Evolutionary conservation across 192 early-diverging fungal genomes (phyloP), one percentile per base, ranked within the genome.

Genomic region (Podila epigama): DNA sequence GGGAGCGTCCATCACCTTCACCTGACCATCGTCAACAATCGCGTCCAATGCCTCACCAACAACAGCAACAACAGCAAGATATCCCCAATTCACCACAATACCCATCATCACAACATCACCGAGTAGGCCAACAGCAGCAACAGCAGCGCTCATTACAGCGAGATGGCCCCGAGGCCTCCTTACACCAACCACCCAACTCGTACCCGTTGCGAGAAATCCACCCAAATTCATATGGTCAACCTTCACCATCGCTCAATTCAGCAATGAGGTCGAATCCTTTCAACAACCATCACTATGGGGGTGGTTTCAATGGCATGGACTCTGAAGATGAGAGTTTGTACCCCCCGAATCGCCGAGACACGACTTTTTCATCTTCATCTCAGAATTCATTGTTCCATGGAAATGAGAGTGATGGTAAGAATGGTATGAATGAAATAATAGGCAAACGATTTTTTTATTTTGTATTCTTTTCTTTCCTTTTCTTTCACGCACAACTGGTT

Each of bases 311-410:
- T 25, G 69, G 59, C 13, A 31, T 35, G 29, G 69, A 70, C 20
- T 63, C 60, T 10, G 69, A 70, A 34, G 69, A 70, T 35, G 69
- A 70, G 34, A 55, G 68, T 41, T 36, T 56, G 51, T 61, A 56
- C 31, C 29, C 59, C 5, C 69, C 53, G 59, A 70, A 70, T 31
- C 59, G 58, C 7, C 42, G 69, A 3, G 69, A 63, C 60, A 70
- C 69, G 4, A 44, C 59, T 8, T 70, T 55, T 35, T 70, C 60
- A 12, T 51, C 61, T 10, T 70, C 69, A 22, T 70, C 69, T 7
- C 69, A 70, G 32, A 41, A 70, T 31, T 70, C 69, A 22, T 40
- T 70, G 16, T 70, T 70, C 42, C 69, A 63, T n/a, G 37, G 61
- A 11, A 35, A 42, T 8, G 69, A 70, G 16, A 53, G 55, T 18